phyloP scores from a whole-genome alignment of 306 rosid genomes.

The Glycine latifolia region DNA sequence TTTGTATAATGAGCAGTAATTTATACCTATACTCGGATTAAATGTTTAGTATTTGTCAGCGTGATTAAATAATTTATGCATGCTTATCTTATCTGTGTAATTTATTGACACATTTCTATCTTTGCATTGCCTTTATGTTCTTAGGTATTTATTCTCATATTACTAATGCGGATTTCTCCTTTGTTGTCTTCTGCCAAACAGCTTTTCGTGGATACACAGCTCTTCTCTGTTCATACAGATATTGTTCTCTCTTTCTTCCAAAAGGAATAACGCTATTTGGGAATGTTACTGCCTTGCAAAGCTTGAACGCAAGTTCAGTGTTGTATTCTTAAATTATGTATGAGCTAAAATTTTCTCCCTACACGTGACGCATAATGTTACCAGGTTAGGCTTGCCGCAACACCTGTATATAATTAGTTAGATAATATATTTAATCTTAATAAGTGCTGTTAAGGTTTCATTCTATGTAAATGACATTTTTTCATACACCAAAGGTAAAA shows the following conservation, averaged over 20 bases:
- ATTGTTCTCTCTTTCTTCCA: conserved; percentile 95
- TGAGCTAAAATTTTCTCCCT: conserved; percentile 43
- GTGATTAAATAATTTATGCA: conserved; percentile 11
- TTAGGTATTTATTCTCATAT: neutral
- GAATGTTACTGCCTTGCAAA: conserved; percentile 38
- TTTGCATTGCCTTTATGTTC: neutral
- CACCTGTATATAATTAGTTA: conserved; percentile 51
- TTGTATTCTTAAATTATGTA: conserved; percentile 48
- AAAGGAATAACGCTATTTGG: conserved; percentile 67
- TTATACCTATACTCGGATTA: neutral
- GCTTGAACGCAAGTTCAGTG: conserved; percentile 68
- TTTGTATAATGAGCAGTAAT: neutral
- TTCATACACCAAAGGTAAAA: conserved; percentile 32
- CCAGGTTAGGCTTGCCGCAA: conserved; percentile 2
- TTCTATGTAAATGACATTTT: conserved; percentile 47
- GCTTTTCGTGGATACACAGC: conserved; percentile 94
- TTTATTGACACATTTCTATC: neutral
- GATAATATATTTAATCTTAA: conserved; percentile 20
- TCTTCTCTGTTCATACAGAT: conserved; percentile 94
- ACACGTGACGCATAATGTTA: conserved; percentile 29
- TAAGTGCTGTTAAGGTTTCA: conserved; percentile 40
- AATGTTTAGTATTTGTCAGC: neutral
- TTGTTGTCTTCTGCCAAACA: conserved; percentile 51
- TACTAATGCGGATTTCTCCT: conserved; percentile 35
- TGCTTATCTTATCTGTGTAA: conserved; percentile 6